Evolutionary conservation across 257 asterid species (phyloP), one percentile per base, ranked within the genome.

Genomic region (Solanum pennellii): DNA sequence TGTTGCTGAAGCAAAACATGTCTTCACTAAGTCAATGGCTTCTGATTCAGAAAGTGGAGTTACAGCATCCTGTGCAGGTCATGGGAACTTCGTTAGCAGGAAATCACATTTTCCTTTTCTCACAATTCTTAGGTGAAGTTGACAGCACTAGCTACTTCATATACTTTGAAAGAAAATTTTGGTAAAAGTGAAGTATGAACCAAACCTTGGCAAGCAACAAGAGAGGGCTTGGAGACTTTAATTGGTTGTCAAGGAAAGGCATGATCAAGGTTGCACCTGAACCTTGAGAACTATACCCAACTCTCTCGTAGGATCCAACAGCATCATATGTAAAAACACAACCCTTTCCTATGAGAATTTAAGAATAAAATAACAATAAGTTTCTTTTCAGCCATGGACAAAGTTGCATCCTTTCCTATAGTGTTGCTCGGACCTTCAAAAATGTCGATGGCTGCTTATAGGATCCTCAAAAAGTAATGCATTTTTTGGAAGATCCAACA

Each of bases 231-330:
- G 91, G 92, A 86, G 93, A 89, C 82, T 89, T 88, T 69, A 91
- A 89, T 52, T 91, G 93, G 87, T 91, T 91, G 93, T 96, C 98
- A 92, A 96, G 87, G 89, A 94, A 95, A 85, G 99, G 99, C 88
- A 94, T 95, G 91, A 96, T 95, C 86, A 96, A 98, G 27, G 98
- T 95, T 80, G 98, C 86, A 80, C 99, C 98, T 88, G 98, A 94
- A 83, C 99, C 98, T 88, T 96, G 98, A 87, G 99, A 94, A 85
- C 99, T 96, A 91, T 96, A 96, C 49, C 99, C 99, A 86, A 95
- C 98, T 90, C 99, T 92, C 91, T 95, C 98, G 74, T 95, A 96
- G 77, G 99, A 95, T 85, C 99, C 98, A 90, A 96, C 99, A 77
- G 95, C 99, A 86, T 96, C 99, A 86, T 96, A 96, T 52, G 99